Evolutionary conservation across 371 early-diverging fungal species (phyloP).

Genomic region (Zychaea mexicana): DNA sequence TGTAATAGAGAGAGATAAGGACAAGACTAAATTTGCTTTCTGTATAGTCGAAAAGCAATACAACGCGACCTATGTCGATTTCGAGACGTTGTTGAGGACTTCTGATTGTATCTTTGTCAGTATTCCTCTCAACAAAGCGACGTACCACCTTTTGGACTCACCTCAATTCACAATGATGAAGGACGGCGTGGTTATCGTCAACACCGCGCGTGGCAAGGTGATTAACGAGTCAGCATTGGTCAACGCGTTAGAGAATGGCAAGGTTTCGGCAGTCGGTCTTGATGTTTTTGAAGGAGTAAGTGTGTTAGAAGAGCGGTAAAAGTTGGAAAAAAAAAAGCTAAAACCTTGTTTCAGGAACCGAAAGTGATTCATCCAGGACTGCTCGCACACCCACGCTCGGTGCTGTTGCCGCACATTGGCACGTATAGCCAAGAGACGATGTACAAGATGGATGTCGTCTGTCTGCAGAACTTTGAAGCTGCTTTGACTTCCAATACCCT

Average conservation of each 20-base stretch:
- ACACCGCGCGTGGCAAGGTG: conserved; percentile 65
- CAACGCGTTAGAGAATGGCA: conserved; percentile 54
- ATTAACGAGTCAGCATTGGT: conserved; percentile 58
- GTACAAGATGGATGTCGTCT: conserved; percentile 47
- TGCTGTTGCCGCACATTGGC: conserved; percentile 50
- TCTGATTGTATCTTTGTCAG: conserved; percentile 64
- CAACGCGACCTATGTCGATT: conserved; percentile 45
- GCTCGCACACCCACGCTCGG: conserved; percentile 39
- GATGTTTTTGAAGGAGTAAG: conserved; percentile 63
- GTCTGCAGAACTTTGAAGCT: conserved; percentile 36
- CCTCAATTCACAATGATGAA: conserved; percentile 57
- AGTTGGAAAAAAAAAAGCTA: not conserved
- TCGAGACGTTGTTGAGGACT: conserved; percentile 48
- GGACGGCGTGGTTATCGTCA: conserved; percentile 53
- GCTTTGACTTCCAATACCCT: conserved; percentile 30
- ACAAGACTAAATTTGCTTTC: not conserved
- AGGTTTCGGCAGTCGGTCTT: conserved; percentile 56
- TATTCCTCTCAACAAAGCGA: conserved; percentile 54
- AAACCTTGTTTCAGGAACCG: conserved; percentile 27
- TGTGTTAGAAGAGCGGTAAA: not conserved
- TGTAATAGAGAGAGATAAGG: not conserved
- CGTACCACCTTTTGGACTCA: conserved; percentile 50
- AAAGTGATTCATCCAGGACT: conserved; percentile 40
- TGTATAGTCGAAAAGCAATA: conserved; percentile 37
- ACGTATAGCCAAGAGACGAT: conserved; percentile 44